A percentile compares a stretch with the other conserved stretches of the same genome.
phyloP scores from a whole-genome alignment of 108 stramenopile genomes.

The Nitzschia palea region DNA sequence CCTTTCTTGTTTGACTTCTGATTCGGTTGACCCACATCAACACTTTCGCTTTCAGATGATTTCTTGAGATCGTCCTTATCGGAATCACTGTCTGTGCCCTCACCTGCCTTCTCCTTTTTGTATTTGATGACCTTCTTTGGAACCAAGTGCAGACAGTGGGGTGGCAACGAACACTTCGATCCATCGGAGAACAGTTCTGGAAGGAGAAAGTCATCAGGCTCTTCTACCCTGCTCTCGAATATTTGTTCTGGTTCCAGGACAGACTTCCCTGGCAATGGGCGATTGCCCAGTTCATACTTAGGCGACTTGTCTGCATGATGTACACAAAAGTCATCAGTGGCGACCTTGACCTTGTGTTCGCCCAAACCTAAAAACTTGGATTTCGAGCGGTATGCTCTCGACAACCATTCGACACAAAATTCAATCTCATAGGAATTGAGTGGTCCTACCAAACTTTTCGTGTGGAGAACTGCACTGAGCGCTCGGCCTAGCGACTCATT shows the following conservation, averaged over 20 bases:
- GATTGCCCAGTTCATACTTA: conserved; percentile 65
- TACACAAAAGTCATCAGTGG: conserved; percentile 46
- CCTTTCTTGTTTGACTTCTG: neutral
- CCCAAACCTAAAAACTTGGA: conserved; percentile 70
- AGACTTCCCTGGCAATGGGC: conserved; percentile 68
- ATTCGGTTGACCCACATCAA: neutral
- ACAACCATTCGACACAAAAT: conserved; percentile 73
- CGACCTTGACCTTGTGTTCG: conserved; percentile 70
- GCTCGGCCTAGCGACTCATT: conserved; percentile 60
- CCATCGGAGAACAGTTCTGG: conserved; percentile 22
- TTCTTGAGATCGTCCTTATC: neutral
- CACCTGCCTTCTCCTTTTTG: neutral
- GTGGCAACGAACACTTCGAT: neutral
- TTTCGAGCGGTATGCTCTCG: conserved; percentile 80
- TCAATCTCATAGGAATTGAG: conserved; percentile 68
- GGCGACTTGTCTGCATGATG: conserved; percentile 60
- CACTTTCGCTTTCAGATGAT: neutral
- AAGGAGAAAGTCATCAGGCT: conserved; percentile 73
- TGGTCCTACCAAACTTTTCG: conserved; percentile 81
- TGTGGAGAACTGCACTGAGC: conserved; percentile 63
- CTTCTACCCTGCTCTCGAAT: conserved; percentile 57
- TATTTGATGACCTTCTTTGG: neutral
- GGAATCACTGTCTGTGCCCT: neutral
- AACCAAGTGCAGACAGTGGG: neutral
- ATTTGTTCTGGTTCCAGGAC: conserved; percentile 18